Conservation (phyloP, 805 yeast genomes). For the Myxozyma sirexii region DNA sequence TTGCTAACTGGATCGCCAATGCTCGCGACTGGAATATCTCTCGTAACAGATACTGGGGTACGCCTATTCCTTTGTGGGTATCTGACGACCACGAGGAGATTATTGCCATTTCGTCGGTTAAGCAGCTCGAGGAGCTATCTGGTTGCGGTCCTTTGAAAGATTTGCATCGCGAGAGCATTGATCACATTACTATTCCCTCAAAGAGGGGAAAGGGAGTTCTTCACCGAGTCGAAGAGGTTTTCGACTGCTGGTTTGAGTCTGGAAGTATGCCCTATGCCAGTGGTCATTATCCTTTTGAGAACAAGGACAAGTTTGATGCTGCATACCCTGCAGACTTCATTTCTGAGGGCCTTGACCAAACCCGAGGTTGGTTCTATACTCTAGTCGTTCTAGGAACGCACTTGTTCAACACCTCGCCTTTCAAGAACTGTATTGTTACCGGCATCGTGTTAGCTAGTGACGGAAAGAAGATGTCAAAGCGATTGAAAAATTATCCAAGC, state of each 20-base stretch:
- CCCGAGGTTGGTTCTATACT: slow-evolving; percentile 99
- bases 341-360: slow-evolving; percentile 98
- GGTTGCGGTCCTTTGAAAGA: slow-evolving; percentile 79
- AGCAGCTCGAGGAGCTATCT: slow-evolving; percentile 79
- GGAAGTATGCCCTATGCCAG: slow-evolving; percentile 99
- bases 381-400: slow-evolving; percentile 94
- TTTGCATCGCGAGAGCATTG: slow-evolving; percentile 91
- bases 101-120: slow-evolving; percentile 89
- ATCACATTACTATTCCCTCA: slow-evolving; percentile 90
- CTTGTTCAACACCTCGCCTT: slow-evolving; percentile 88
- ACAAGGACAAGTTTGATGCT: slow-evolving; percentile 64
- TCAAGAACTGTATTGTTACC: slow-evolving; percentile 89
- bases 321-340: slow-evolving; percentile 97
- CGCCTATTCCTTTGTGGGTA: slow-evolving; percentile 98
- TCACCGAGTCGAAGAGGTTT: slow-evolving; percentile 93
- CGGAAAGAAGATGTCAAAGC: slow-evolving; percentile 99
- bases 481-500: slow-evolving; percentile 97
- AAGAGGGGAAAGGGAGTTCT: slow-evolving; percentile 82
- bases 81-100: slow-evolving; percentile 90
- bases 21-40: slow-evolving; percentile 99
- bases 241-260: slow-evolving; percentile 99
- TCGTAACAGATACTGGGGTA: slow-evolving; percentile 99
- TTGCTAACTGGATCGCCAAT: slow-evolving; percentile 96
- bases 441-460: slow-evolving; percentile 98
- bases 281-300: slow-evolving; percentile 94